Evolutionary conservation across 2,329 filamentous ascomycete species (phyloP).

Genomic region (Verticillium dahliae): DNA sequence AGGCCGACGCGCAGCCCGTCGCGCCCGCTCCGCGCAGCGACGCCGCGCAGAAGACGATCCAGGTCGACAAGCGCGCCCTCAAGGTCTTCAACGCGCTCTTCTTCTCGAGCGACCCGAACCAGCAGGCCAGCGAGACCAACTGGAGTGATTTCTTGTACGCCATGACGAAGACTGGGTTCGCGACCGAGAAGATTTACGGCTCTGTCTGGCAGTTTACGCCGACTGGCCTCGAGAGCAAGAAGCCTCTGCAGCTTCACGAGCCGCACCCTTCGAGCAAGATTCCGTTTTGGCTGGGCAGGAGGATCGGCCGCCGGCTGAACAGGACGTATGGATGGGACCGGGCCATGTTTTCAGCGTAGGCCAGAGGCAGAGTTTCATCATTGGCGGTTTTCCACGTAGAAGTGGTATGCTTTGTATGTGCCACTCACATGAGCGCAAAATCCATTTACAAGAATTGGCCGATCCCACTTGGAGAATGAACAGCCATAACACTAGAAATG

Average conservation of each 20-base stretch:
- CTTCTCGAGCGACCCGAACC: slow-evolving; percentile 15
- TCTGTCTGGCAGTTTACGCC: slow-evolving; percentile 55
- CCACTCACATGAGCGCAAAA: too few relatives aligned
- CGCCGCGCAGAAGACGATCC: slow-evolving; percentile 3
- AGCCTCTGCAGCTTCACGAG: slow-evolving; percentile 55
- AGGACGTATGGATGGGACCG: slow-evolving; percentile 44
- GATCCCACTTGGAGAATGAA: too few relatives aligned
- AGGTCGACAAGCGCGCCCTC: slow-evolving; percentile 21
- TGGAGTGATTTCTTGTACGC: slow-evolving; percentile 51
- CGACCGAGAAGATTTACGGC: slow-evolving; percentile 49
- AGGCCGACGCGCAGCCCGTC: slow-evolving; percentile 4
- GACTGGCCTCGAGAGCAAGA: slow-evolving; percentile 27
- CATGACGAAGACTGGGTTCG: slow-evolving; percentile 42
- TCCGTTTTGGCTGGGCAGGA: slow-evolving; percentile 34
- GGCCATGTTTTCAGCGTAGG: background rate
- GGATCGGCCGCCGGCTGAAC: slow-evolving; percentile 39
- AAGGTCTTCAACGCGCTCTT: slow-evolving; percentile 34
- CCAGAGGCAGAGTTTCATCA: too few relatives aligned
- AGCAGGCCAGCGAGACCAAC: slow-evolving; percentile 33
- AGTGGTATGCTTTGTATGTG: too few relatives aligned
- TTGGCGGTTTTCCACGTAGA: too few relatives aligned
- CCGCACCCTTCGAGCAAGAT: slow-evolving; percentile 50
- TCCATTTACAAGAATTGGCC: too few relatives aligned
- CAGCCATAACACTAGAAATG: too few relatives aligned
- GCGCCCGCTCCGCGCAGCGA: background rate